Evolutionary conservation across 2,329 filamentous ascomycete species (phyloP), one percentile per base, ranked within the genome.

Genomic region (Allantophomopsis lycopodina): DNA sequence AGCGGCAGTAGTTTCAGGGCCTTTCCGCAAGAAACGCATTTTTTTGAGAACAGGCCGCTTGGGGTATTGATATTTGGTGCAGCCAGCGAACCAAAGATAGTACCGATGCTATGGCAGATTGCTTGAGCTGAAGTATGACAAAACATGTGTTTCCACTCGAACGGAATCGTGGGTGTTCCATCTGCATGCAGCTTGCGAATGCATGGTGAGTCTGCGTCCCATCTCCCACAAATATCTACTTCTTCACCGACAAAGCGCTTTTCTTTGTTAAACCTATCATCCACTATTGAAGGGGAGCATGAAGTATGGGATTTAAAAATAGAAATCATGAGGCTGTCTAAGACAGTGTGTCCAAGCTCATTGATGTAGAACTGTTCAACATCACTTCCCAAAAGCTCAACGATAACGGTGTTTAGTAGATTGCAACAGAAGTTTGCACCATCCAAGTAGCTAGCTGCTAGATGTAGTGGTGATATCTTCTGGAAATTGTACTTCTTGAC

Each of bases 201-300:
- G 36, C 50, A 57, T 5, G 52, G 46, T 1, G 61, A 61, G 37
- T 64, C 59, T 1, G 59, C 58, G 41, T 62, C 56, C 61, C 61
- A 64, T 30, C 61, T 51, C n/a, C 62, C 61, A 41, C 61, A 64
- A 8, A 62, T 56, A 35, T 63, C 60, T 3, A 60, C 50, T 38
- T 64, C 59, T 45, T 63, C 58, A n/a, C 59, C 61, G 13, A 47
- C 31, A 40, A 60, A 63, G 14, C 53, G 46, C 12, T 40, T 40
- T 2, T 45, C 43, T 7, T 46, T 46, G 6, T 18, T 46, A 11
- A 60, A 52, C 0, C 42, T 40, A 5, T 49, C 44, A 41, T 59
- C 55, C 5, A 62, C 46, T 3, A 48, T 40, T 6, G 21, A 38
- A 2, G 55, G 58, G 5, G 36, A 28, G 5, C 48, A 42, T 1